Percentiles rank a stretch among this genome's conserved stretches.
Evolutionary conservation across 2,329 filamentous ascomycete genomes (phyloP).

Genomic region (Fusarium subtropicale): DNA sequence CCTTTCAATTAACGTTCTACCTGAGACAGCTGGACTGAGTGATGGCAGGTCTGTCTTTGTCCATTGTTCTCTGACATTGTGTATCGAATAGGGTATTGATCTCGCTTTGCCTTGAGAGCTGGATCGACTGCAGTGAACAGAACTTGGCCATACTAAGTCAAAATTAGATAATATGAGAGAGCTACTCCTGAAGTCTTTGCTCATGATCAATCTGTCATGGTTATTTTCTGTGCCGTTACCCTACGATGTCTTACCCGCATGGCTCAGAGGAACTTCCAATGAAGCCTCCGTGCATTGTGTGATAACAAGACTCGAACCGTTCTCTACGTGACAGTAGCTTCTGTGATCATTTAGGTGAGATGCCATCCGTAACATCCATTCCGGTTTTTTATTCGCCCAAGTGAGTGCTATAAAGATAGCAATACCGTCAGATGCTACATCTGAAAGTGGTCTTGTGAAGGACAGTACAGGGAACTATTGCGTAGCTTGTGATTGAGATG

Average conservation of each 20-base stretch:
- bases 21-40: not conserved
- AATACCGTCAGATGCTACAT: not conserved
- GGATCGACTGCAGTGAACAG: no score
- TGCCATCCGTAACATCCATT: not conserved
- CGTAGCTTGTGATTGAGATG: not conserved
- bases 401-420: no score
- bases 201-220: no score
- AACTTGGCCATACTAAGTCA: not conserved
- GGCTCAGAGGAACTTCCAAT: not conserved
- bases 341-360: not conserved
- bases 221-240: not conserved
- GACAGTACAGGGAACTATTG: not conserved
- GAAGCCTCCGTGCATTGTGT: not conserved
- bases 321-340: not conserved
- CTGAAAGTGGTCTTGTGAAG: not conserved
- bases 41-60: not conserved
- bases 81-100: not conserved
- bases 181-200: not conserved
- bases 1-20: not conserved
- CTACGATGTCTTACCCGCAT: not conserved
- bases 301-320: not conserved
- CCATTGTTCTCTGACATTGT: not conserved
- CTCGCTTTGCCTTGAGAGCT: no score
- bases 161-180: no score
- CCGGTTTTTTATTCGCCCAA: not conserved